Evolutionary conservation across 805 yeast species (phyloP).

Genomic region (Kodamaea laetipori): DNA sequence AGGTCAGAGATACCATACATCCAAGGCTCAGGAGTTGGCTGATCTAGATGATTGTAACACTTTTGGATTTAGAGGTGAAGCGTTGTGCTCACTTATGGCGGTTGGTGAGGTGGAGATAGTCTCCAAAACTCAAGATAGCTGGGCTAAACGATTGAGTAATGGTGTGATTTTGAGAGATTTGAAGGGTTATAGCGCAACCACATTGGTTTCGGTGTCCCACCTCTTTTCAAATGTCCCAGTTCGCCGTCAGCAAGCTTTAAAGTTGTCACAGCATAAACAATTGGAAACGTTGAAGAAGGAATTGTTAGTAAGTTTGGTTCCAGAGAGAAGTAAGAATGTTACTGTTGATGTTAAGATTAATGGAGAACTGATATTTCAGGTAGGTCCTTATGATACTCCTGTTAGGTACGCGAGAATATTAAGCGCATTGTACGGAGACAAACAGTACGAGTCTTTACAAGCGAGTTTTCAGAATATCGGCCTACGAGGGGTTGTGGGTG

Average conservation of each 20-base stretch:
- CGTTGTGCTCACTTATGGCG: conserved; percentile 14
- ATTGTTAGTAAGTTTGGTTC: background rate
- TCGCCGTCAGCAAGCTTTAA: conserved; percentile 28
- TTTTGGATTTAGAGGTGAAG: conserved; percentile 16
- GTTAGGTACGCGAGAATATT: conserved; percentile 2
- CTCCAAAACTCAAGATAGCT: conserved; percentile 34
- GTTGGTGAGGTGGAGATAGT: conserved; percentile 45
- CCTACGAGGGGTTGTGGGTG: conserved; percentile 44
- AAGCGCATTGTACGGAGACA: conserved; percentile 1
- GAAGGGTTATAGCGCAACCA: conserved; percentile 13
- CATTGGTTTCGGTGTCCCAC: conserved; percentile 38
- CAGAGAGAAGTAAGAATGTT: background rate
- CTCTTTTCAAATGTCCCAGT: conserved; percentile 50
- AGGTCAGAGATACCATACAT: conserved; percentile 44
- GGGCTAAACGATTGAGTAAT: background rate
- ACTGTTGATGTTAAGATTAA: background rate
- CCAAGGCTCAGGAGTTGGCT: conserved; percentile 6
- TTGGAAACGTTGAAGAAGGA: conserved; percentile 29
- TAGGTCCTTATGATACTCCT: background rate
- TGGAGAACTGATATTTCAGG: background rate
- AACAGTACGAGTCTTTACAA: conserved; percentile 23
- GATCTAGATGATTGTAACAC: conserved; percentile 4
- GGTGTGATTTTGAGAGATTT: background rate
- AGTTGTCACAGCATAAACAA: conserved; percentile 22
- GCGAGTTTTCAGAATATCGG: conserved; percentile 27